phyloP scores from a whole-genome alignment of 148 eudicot species.

The Beta vulgaris region DNA sequence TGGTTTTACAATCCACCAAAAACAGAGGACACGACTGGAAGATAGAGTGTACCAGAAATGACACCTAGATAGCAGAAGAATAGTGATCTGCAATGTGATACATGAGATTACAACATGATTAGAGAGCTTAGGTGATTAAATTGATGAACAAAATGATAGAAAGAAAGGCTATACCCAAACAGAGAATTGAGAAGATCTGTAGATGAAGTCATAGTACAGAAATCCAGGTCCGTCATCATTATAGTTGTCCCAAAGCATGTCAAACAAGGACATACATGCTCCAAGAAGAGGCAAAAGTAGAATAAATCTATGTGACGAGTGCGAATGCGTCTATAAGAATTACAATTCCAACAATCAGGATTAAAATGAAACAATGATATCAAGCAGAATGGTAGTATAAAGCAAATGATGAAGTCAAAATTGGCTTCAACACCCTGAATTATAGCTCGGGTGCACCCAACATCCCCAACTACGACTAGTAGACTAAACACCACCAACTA shows the following conservation, averaged over 20 bases:
- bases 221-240: conserved; percentile 24
- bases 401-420: no score
- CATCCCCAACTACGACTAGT: no score
- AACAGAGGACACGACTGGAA: conserved; percentile 41
- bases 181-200: conserved; percentile 43
- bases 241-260: conserved; percentile 31
- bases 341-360: neutral
- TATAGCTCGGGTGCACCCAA: no score
- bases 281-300: conserved; percentile 44
- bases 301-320: conserved; percentile 38
- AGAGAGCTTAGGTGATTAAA: neutral
- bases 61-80: conserved; percentile 40
- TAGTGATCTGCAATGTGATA: conserved; percentile 32
- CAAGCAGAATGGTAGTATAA: no score
- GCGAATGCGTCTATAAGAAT: conserved; percentile 29
- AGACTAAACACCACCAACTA: no score
- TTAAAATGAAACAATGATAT: neutral
- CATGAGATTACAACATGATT: conserved; percentile 1
- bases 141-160: neutral
- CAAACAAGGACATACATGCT: conserved; percentile 41
- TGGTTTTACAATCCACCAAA: conserved; percentile 66
- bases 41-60: conserved; percentile 42
- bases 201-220: conserved; percentile 45
- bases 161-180: conserved; percentile 53
- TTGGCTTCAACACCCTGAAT: no score